Base-by-base conservation (phyloP, 345 rosid genomes). In the Corymbia maculata region DNA sequence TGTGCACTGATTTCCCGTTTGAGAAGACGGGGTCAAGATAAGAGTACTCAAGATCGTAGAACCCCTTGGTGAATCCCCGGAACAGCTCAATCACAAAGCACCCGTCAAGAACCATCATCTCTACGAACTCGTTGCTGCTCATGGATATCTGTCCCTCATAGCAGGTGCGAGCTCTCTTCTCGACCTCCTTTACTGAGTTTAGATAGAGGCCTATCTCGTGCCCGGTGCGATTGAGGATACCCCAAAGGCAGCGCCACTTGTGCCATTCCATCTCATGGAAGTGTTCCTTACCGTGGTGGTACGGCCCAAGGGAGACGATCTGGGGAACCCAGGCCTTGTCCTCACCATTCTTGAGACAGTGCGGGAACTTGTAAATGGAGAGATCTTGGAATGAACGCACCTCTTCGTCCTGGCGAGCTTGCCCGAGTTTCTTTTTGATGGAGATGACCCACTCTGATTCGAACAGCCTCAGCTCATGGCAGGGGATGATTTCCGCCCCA, bases 21-120 rank as follows among this genome's bases (percentile, higher is more conserved):
- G 97, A 94, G 22, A 96, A 97, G 61, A 95, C 91, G 5, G 98
- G 98, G 91, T 96, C 99, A 47, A 94, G 95, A 85, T 91, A 90
- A 10, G 94, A 90, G 88, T 97, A 96, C 32, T 96, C 98, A 26
- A 95, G 95, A 59, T 89, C 86, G 1, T 87, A 61, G 89, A 96
- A 95, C 85, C 98, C 97, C 51, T 89, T 94, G 13, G 91, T 94
- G 49, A 91, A 95, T n/a, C 99, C 98, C 24, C 92, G 89, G 53
- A 96, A 93, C 21, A 96, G 93, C 92, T 96, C 97, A 26, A 95
- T 95, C 21, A 93, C 90, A 85, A 97, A 97, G 89, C 97, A 95
- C 42, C 98, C 97, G 85, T 97, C 98, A 66, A 95, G 95, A n/a
- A 95, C 97, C 93, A 96, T 93, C 98, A 95, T 97, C 85, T 96